Evolutionary conservation across 2,329 filamentous ascomycete species (phyloP), one percentile per base, ranked within the genome.

Genomic region (Penicillium oxalicum): DNA sequence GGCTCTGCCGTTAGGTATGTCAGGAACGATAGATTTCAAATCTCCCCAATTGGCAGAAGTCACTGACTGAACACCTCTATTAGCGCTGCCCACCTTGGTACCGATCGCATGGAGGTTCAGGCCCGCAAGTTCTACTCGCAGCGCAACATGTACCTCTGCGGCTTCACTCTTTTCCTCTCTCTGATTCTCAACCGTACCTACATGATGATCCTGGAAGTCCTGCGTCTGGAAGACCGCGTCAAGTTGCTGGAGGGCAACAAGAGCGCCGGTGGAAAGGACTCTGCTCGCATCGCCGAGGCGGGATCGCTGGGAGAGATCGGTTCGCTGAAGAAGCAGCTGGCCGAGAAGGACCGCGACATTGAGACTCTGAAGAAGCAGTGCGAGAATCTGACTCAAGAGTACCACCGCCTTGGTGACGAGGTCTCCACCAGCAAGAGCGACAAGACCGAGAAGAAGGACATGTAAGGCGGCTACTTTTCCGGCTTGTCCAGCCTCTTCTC

Each of bases 71-170:
- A 34, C 41, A 27, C 27, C 34, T 45, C 72, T 47, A 45, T 55
- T 60, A 82, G 86, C 66, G 77, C 78, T 49, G 81, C 84, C 44
- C 83, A 91, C 51, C 83, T 96, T 63, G 91, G 93, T 56, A 86
- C 88, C 67, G 93, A 97, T 70, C 91, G 93, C 57, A 90, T 95
- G 81, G 93, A 98, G 75, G 91, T 97, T 45, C 93, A 98, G 74
- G 91, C 93, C 58, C 90, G 93, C 80, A 98, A 98, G 76, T 98
- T 98, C 80, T 98, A 98, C 81, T 95, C 91, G 54, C 91, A 98
- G 78, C 91, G 93, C 73, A 98, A 98, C 83, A 98, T 98, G 93
- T 98, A 98, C 77, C 90, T 98, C 54, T 97, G 93, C 73, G 93
- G 93, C 62, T 98, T 98, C 79, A 98, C 93, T 4, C 86, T 98